Conservation (phyloP, 176 grass and related monocot species). For the Raddia distichophylla region DNA sequence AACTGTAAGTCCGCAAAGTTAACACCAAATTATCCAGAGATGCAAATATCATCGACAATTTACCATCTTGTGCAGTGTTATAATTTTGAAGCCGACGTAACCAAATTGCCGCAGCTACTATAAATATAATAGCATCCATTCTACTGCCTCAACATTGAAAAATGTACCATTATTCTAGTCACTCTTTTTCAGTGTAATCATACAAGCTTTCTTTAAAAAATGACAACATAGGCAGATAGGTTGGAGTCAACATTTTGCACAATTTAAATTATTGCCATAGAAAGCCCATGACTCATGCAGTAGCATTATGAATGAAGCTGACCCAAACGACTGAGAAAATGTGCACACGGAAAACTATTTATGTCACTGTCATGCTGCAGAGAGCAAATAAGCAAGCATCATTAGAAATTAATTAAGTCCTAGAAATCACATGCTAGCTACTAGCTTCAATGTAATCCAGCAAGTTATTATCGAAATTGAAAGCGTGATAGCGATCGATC, state of each 20-base stretch:
- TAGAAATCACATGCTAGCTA: not conserved
- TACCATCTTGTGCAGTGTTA: not conserved
- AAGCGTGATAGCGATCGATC: conserved; percentile 25
- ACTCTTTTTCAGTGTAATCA: not conserved
- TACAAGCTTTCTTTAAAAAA: not conserved
- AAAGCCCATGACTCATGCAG: not conserved
- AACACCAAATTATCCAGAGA: not conserved
- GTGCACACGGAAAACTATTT: not conserved
- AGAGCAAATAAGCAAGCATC: conserved; percentile 29
- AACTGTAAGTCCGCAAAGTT: conserved; percentile 54
- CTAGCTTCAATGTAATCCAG: not conserved
- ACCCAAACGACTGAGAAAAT: not conserved
- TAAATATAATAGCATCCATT: not conserved
- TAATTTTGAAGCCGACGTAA: not conserved
- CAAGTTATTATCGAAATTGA: conserved; percentile 29
- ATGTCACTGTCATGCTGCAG: not conserved
- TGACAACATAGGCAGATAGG: not conserved
- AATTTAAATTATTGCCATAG: not conserved
- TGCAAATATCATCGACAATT: not conserved
- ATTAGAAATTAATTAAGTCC: conserved; percentile 2
- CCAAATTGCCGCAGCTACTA: not conserved
- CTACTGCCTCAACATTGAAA: not conserved
- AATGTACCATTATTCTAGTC: not conserved
- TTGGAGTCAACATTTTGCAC: not conserved
- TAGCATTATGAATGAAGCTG: not conserved